Evolutionary conservation across 1,284 basidiomycete genomes (phyloP).

Genomic region (Takashimella koratensis): DNA sequence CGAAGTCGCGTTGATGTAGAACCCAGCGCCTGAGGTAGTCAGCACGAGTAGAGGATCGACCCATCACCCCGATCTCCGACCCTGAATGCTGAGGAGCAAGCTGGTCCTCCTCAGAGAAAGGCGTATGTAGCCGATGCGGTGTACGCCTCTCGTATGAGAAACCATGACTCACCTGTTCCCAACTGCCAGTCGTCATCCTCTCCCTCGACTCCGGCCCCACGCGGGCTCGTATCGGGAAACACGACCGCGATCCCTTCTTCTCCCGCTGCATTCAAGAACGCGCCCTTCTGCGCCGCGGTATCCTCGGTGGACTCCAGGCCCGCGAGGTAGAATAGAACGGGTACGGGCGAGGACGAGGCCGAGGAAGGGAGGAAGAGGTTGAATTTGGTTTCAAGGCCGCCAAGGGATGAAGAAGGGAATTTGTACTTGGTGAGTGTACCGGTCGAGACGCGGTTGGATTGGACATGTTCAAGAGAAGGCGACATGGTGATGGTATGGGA

Average conservation of each 20-base stretch:
- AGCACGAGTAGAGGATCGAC: background rate
- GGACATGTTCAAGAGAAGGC: constrained; percentile 62
- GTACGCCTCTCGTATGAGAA: too few species aligned
- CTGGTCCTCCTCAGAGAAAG: too few species aligned
- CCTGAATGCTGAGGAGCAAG: too few species aligned
- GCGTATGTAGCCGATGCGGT: too few species aligned
- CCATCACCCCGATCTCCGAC: too few species aligned
- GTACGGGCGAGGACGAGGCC: constrained; percentile 60
- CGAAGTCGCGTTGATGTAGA: constrained; percentile 85
- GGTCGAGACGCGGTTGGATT: constrained; percentile 68
- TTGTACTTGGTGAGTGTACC: constrained; percentile 82
- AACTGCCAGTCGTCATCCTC: constrained; percentile 90
- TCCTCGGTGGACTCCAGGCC: constrained; percentile 96
- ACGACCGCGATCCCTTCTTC: constrained; percentile 82
- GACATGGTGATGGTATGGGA: constrained; percentile 38
- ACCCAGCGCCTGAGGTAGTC: constrained; percentile 67
- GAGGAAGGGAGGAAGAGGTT: constrained; percentile 83
- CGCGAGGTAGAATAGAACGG: constrained; percentile 83
- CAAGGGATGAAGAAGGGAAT: constrained; percentile 73
- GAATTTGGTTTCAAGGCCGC: constrained; percentile 74
- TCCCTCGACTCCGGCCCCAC: constrained; percentile 83
- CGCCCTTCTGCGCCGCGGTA: constrained; percentile 87
- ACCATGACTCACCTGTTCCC: constrained; percentile 59
- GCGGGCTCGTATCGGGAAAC: constrained; percentile 93
- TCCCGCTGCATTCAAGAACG: constrained; percentile 74